Percentiles rank a stretch among this genome's conserved stretches.
phyloP scores from a whole-genome alignment of 148 eudicot species.

The Fagopyrum esculentum region DNA sequence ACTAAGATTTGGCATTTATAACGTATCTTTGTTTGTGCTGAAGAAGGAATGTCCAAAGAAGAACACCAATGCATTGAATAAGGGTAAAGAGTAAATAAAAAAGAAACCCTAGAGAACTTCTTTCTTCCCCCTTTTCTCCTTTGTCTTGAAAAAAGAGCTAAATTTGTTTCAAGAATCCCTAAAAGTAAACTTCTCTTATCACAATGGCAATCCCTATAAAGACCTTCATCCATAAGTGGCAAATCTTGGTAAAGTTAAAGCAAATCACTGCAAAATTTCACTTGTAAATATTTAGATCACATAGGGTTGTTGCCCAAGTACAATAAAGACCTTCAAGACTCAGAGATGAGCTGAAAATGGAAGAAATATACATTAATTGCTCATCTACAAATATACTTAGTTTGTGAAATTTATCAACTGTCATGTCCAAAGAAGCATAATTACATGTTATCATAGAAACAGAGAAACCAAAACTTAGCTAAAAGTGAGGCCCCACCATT shows the following conservation, averaged over 20 bases:
- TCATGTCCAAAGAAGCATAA: not conserved
- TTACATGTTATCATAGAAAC: not conserved
- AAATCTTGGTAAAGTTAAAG: not conserved
- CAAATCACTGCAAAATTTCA: not conserved
- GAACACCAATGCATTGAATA: constrained; percentile 8
- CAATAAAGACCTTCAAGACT: not conserved
- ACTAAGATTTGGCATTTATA: constrained; percentile 11
- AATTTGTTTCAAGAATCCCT: not conserved
- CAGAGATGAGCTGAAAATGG: too few species aligned
- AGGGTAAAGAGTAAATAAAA: not conserved
- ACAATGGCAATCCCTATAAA: constrained; percentile 8
- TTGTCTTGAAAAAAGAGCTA: constrained; percentile 6
- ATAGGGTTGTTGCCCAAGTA: not conserved
- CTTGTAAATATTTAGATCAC: not conserved
- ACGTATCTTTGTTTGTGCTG: constrained; percentile 14
- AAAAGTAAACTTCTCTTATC: not conserved
- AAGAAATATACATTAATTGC: too few species aligned
- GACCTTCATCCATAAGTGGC: not conserved
- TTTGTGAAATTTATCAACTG: not conserved
- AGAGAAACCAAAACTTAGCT: not conserved
- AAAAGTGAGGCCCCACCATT: constrained; percentile 7
- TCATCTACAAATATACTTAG: not conserved
- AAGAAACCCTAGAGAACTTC: constrained; percentile 9
- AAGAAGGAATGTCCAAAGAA: constrained; percentile 13
- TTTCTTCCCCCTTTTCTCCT: not conserved